These are phyloP conservation scores for Pulveroboletus ravenelii DNA, from an alignment of 768 basidiomycete genomes.

Conservation along the genomic window DNA sequence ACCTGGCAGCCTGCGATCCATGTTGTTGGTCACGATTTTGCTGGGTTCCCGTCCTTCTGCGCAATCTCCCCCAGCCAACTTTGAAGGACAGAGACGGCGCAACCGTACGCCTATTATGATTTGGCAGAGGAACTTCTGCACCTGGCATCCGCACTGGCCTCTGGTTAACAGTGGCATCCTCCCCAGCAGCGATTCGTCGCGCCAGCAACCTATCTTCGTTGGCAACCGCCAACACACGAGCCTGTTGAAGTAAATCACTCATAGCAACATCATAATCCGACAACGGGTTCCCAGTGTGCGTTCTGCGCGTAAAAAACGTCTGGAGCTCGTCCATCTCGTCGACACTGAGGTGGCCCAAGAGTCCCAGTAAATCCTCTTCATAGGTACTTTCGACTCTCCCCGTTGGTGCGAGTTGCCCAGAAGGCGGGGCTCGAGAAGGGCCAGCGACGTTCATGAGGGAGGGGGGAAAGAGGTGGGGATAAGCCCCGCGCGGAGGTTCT, in stretches of 20 bases:
- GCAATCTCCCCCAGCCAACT: neutral
- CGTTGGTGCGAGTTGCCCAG: neutral
- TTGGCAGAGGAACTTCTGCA: neutral
- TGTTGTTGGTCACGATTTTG: neutral
- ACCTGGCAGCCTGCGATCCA: constrained; percentile 6
- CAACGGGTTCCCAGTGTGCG: constrained; percentile 5
- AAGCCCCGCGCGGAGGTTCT: neutral
- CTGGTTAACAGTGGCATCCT: neutral
- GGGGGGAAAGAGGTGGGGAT: constrained; percentile 9
- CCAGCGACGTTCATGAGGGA: constrained; percentile 26
- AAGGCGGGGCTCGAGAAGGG: constrained; percentile 16
- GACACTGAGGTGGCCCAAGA: constrained; percentile 17
- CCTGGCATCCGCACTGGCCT: neutral
- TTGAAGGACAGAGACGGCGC: neutral
- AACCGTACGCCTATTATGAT: neutral
- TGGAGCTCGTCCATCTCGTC: constrained; percentile 20
- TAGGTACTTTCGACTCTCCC: constrained; percentile 21
- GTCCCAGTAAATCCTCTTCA: constrained; percentile 21
- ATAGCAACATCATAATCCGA: constrained; percentile 25
- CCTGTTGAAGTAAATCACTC: constrained; percentile 23
- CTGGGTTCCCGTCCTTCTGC: constrained; percentile 4
- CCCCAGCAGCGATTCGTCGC: constrained; percentile 11
- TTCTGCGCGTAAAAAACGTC: constrained; percentile 3
- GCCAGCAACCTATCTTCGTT: constrained; percentile 24
- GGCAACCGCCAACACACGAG: constrained; percentile 10